phyloP scores from a whole-genome alignment of 164 flowering plant species.

The Taxillus chinensis region DNA sequence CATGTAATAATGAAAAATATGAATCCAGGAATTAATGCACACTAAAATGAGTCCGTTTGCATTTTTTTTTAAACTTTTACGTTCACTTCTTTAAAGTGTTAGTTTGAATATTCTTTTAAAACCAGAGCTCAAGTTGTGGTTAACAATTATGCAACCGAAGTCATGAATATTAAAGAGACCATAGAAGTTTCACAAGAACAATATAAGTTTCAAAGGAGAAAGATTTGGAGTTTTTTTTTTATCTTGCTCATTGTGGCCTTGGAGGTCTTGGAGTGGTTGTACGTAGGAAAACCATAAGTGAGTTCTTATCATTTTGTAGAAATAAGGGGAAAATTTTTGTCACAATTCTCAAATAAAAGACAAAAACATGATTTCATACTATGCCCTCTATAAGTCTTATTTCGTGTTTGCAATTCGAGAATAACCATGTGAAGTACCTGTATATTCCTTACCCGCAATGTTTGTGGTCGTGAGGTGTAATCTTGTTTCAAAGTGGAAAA shows the following conservation, averaged over 20 bases:
- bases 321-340: no score
- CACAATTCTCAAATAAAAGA: no score
- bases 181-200: no score
- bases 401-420: slow-evolving; percentile 73
- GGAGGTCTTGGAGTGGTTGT: slow-evolving; percentile 98
- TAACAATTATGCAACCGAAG: no score
- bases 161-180: not conserved
- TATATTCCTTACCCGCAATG: slow-evolving; percentile 81
- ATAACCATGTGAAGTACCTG: slow-evolving; percentile 94
- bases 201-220: slow-evolving; percentile 87
- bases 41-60: no score
- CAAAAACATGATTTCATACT: no score
- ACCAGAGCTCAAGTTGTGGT: no score
- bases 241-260: slow-evolving; percentile 93
- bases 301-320: not conserved
- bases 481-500: slow-evolving; percentile 75
- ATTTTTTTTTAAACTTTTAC: no score
- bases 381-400: not conserved
- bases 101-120: no score
- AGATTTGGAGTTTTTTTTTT: slow-evolving; percentile 81
- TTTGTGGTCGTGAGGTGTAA: slow-evolving; percentile 94
- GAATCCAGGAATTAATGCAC: no score
- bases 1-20: no score
- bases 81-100: no score
- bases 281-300: slow-evolving; percentile 96